Conservation (phyloP, 2,329 filamentous ascomycete species). For the Neofusicoccum sp. region DNA sequence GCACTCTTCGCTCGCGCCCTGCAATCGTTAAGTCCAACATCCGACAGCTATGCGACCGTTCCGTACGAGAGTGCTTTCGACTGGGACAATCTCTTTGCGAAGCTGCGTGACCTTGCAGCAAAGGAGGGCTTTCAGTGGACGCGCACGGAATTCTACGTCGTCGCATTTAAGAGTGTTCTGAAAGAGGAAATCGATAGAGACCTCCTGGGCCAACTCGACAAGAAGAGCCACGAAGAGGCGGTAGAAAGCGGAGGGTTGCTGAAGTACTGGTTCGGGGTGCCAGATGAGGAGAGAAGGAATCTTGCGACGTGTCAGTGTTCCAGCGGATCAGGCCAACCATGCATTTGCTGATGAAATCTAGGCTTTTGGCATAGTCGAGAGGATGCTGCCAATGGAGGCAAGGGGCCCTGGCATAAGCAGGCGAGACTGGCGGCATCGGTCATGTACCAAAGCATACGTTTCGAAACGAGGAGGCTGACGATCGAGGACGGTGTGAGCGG, state of each 20-base stretch:
- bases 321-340: too few species aligned
- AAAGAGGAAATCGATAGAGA: constrained; percentile 64
- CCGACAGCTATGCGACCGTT: constrained; percentile 72
- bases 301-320: constrained; percentile 70
- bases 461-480: constrained; percentile 50
- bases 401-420: constrained; percentile 56
- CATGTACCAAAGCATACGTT: constrained; percentile 45
- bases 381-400: constrained; percentile 60
- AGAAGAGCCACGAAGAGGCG: constrained; percentile 76
- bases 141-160: constrained; percentile 71
- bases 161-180: constrained; percentile 76
- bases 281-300: constrained; percentile 69
- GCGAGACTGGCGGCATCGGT: constrained; percentile 50
- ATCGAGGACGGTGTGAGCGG: constrained; percentile 63
- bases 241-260: constrained; percentile 75
- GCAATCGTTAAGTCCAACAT: constrained; percentile 59
- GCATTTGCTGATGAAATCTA: constrained; percentile 32
- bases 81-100: constrained; percentile 63
- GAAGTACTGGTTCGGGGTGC: constrained; percentile 88
- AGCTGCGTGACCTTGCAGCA: constrained; percentile 54
- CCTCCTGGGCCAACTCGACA: constrained; percentile 70
- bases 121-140: constrained; percentile 56
- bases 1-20: constrained; percentile 71
- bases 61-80: constrained; percentile 75
- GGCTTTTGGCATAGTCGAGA: constrained; percentile 63